Base-by-base conservation (phyloP, 192 early-diverging fungal species). In the Podila epicladia region DNA sequence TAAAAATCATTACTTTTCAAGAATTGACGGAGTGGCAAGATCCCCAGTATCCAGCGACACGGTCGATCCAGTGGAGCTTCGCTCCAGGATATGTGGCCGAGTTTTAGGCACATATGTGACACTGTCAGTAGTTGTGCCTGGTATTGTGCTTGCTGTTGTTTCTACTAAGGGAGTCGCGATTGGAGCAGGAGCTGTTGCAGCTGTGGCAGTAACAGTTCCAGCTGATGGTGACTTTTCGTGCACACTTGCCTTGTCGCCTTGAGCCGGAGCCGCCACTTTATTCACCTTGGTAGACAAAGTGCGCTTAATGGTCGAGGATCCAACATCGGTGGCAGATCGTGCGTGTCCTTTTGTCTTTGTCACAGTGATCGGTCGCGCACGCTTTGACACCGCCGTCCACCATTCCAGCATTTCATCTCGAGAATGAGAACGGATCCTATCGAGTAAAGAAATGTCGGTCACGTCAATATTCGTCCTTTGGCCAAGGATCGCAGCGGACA, bases 321-420 rank as follows among this genome's bases (percentile, higher is more conserved):
- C 41, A 35, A 67, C 9, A 26, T 67, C 59, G 8, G 75, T 72
- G 33, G 57, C 65, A 12, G 76, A 73, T 13, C 76, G 76, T 17
- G 76, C 73, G 19, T 68, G 51, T 8, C 73, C 65, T 22, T 62
- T 69, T 24, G 64, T 61, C 55, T 80, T 63, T 13, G 38, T 68
- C n/a, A 65, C 58, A 17, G 70, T 80, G 5, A 61, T 55, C 0
- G 71, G 63, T 8, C 57, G 70, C 19, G 70, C 65, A 4, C 74
- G 68, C 58, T 76, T 69, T 22, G 74, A 76, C 48, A 69, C 45
- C 32, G 65, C 68, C 20, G 45, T 50, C 74, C 74, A 76, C 74
- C 74, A 76, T 29, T 76, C 74, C 24, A 76, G 9, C 74, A 76
- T 76, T 15, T 76, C 74, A 17, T 76, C 74, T 61, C 68, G 41